Base-by-base conservation (phyloP, 192 early-diverging fungal genomes). In the Entomortierella parvispora region DNA sequence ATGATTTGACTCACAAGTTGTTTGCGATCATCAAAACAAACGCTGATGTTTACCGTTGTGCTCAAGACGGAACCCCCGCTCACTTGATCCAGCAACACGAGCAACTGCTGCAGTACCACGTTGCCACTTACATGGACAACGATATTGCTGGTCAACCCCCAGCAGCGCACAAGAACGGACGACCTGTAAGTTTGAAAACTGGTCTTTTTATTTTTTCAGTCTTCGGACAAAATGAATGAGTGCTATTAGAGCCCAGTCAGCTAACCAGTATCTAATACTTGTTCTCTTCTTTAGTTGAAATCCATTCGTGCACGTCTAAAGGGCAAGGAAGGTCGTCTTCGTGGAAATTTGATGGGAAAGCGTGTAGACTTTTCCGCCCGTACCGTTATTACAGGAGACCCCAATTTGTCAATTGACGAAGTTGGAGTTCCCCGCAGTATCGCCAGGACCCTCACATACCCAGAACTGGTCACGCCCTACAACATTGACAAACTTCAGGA, bases 261-360 rank as follows among this genome's bases (percentile, higher is more conserved):
- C n/a, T n/a, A n/a, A n/a, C n/a, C n/a, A n/a, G n/a, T n/a, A n/a
- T n/a, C n/a, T 40, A 40, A 6, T 62, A n/a, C 29, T 40, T 12
- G 37, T 9, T 12, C 5, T 40, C 37, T 5, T 12, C 37, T 42
- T 25, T 62, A 89, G 86, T 65, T 96, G 58, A 99, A 99, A 77
- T 92, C 95, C 22, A 98, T 99, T 62, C 91, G 97, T 68, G 93
- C 93, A 17, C 88, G 98, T 67, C 86, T 99, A 53, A 99, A 99
- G 90, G 98, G 98, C 56, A 99, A 99, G 81, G 98, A 99, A 82
- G 98, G 96, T 51, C 93, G 98, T 75, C 84, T 99, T 62, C 95
- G 98, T 84, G 96, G 96, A 58, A 99, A 99, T 81, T 83, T 99
- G 83, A 99, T 99, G 98, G 98, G 98, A 56, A 99, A 99, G 81